Evolutionary conservation across 257 asterid species (phyloP).

Genomic region (Solanum chmielewskii): DNA sequence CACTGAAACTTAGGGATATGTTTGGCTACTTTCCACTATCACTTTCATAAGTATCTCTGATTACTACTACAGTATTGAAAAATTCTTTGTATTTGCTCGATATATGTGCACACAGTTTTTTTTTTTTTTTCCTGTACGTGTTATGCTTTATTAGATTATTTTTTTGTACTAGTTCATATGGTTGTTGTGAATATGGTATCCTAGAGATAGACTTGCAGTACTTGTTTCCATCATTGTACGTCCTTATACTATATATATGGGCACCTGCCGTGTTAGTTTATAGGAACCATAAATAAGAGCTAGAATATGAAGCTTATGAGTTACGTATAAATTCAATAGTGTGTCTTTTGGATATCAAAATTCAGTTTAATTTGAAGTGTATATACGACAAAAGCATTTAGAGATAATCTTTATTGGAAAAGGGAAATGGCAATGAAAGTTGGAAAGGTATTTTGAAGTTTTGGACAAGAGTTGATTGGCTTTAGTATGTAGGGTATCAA

Average conservation of each 20-base stretch:
- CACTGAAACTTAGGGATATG: background rate
- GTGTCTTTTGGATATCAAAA: background rate
- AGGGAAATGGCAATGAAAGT: background rate
- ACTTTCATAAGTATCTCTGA: constrained; percentile 11
- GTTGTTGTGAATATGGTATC: background rate
- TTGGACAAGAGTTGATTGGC: constrained; percentile 38
- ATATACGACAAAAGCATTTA: constrained; percentile 11
- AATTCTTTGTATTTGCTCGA: background rate
- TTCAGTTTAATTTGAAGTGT: background rate
- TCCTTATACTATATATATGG: background rate
- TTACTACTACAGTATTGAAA: background rate
- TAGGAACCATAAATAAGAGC: background rate
- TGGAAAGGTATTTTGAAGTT: constrained; percentile 26
- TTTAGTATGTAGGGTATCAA: constrained; percentile 31
- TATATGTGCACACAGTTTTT: background rate
- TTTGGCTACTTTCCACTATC: background rate
- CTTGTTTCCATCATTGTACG: background rate
- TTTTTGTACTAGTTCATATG: constrained; percentile 3
- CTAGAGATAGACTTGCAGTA: background rate
- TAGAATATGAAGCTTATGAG: background rate
- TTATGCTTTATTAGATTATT: background rate
- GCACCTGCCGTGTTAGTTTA: background rate
- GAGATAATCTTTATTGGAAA: background rate
- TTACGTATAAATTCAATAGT: background rate
- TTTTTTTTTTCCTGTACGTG: background rate